Evolutionary conservation across 2,329 filamentous ascomycete species (phyloP).

Genomic region (Lecanicillium sp.): DNA sequence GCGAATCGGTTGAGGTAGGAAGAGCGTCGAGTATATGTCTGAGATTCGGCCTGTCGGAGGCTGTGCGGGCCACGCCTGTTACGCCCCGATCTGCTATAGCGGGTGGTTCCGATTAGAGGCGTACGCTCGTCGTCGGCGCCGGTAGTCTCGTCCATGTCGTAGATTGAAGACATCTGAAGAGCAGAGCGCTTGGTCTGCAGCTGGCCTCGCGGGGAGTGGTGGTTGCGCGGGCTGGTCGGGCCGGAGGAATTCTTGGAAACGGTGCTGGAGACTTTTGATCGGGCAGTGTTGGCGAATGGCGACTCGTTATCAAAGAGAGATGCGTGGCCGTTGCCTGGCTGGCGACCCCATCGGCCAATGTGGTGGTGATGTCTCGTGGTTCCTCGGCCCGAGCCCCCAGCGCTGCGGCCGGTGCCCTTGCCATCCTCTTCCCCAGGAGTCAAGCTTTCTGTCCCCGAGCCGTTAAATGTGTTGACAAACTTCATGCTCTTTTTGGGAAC

Average conservation of each 20-base stretch:
- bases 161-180: constrained; percentile 55
- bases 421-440: constrained; percentile 61
- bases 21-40: constrained; percentile 57
- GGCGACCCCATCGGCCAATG: constrained; percentile 67
- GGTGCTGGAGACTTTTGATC: constrained; percentile 54
- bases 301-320: constrained; percentile 73
- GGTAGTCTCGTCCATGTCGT: constrained; percentile 74
- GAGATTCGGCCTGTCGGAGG: constrained; percentile 66
- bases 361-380: constrained; percentile 71
- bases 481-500: constrained; percentile 85
- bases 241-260: constrained; percentile 56
- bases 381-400: constrained; percentile 55
- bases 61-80: constrained; percentile 50
- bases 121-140: constrained; percentile 84
- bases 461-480: constrained; percentile 75
- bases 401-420: constrained; percentile 55
- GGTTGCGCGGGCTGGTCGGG: constrained; percentile 62
- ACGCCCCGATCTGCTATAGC: constrained; percentile 52
- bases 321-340: constrained; percentile 58
- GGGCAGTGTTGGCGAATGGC: constrained; percentile 64
- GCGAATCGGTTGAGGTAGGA: constrained; percentile 68
- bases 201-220: constrained; percentile 30
- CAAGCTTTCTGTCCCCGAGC: constrained; percentile 45
- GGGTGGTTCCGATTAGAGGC: constrained; percentile 62
- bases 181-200: constrained; percentile 44